Base-by-base conservation (phyloP, 495 filamentous ascomycete genomes). In the Trichoderma gamsii region DNA sequence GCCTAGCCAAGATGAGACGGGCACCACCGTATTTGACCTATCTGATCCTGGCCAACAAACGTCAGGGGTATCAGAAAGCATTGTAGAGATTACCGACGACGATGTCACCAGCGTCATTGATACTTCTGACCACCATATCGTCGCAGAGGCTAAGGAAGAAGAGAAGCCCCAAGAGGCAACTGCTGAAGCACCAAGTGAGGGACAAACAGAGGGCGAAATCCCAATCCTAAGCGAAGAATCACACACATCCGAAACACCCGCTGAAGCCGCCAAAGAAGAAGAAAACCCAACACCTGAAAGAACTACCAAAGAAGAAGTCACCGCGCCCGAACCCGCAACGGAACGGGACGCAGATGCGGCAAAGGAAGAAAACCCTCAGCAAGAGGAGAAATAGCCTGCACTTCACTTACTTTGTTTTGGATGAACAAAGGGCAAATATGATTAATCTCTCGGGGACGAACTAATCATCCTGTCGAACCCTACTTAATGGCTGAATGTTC, bases 31-130 rank as follows among this genome's bases (percentile, higher is more conserved):
- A 61, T 61, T 18, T 44, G 64, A 41, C 64, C 4, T 32, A 35
- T 65, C 64, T 43, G 64, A 65, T 16, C 15, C 64, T 11, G 64
- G 41, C 32, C 64, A 41, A 46, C 35, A 38, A 38, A 38, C 35
- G 8, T n/a, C 64, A 46, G 64, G 18, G 64, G 35, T 65, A 11
- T 41, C 64, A n/a, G 64, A 41, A 65, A 32, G 29, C 23, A 5
- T 32, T 23, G 64, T 41, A 35, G 64, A 46, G 64, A 41, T 43
- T 18, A 43, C 35, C 15, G 64, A 65, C 0, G 64, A 65, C 15
- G 64, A 65, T n/a, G 12, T 32, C 25, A 23, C 64, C 23, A 46
- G 41, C 38, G 35, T 32, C 11, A 41, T 23, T 4, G 35, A 65
- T 15, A 27, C 64, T 64, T 35, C 61, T 18, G 38, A 64, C n/a